Evolutionary conservation across 768 basidiomycete genomes (phyloP).

Genomic region (Serendipita sp.): DNA sequence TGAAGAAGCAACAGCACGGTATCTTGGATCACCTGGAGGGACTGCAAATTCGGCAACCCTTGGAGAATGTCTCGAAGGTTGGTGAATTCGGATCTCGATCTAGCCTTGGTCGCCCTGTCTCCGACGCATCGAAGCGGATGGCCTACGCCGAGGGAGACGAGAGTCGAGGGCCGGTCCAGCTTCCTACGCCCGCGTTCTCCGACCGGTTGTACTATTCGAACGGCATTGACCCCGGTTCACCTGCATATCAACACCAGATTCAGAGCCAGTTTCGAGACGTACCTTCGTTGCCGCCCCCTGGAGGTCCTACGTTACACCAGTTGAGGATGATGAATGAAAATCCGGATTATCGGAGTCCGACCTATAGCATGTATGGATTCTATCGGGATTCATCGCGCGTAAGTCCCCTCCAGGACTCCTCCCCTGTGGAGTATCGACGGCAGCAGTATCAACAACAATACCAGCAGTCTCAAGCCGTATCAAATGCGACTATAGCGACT

Average conservation of each 20-base stretch:
- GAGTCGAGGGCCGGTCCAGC: too few relatives aligned
- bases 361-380: slow-evolving; percentile 67
- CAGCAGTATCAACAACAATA: too few relatives aligned
- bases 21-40: too few relatives aligned
- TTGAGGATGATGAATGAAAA: slow-evolving; percentile 56
- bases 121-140: too few relatives aligned
- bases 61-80: too few relatives aligned
- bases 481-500: too few relatives aligned
- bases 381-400: slow-evolving; percentile 23
- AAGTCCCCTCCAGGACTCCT: background rate
- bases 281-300: slow-evolving; percentile 47
- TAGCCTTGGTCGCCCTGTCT: too few relatives aligned
- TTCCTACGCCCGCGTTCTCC: background rate
- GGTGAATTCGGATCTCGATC: too few relatives aligned
- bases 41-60: too few relatives aligned
- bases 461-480: too few relatives aligned
- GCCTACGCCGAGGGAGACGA: too few relatives aligned
- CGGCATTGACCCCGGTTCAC: background rate
- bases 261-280: slow-evolving; percentile 21
- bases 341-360: slow-evolving; percentile 59
- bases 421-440: background rate
- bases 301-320: slow-evolving; percentile 56
- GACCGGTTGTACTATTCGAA: background rate
- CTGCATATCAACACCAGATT: background rate
- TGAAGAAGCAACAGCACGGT: too few relatives aligned